Base-by-base conservation (phyloP, 1,284 basidiomycete species). In the Irpex rosettiformis region DNA sequence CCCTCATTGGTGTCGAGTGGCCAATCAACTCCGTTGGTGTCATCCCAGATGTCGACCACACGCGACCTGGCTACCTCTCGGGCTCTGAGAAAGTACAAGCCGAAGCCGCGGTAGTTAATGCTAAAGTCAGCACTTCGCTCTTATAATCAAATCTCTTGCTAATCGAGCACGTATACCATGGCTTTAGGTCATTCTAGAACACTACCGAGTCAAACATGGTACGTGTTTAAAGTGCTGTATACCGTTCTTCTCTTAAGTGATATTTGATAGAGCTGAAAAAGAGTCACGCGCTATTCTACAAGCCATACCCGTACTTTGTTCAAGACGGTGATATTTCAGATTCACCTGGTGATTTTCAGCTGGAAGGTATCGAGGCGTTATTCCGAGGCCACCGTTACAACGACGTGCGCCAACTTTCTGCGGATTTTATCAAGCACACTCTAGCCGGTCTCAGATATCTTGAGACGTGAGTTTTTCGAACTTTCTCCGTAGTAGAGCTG, bases 171-270 rank as follows among this genome's bases (percentile, higher is more conserved):
- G 18, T 24, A 10, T 42, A 33, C 1, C n/a, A n/a, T 22, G 6
- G 33, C 21, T 58, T 30, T 52, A 86, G 78, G 85, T 89, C 55
- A 79, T 94, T 16, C 67, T 93, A 43, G 91, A 94, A 62, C 90
- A 94, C 63, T 95, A 93, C 70, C 77, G 80, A 29, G 78, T 90
- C 52, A 94, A 94, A 68, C 86, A 93, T 65, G 80, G 90, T 89
- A 64, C 37, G 78, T 21, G 22, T 52, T 37, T 6, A 33, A n/a
- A n/a, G n/a, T n/a, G n/a, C n/a, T n/a, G n/a, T n/a, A n/a, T n/a
- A n/a, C n/a, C n/a, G n/a, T n/a, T n/a, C n/a, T 21, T 29, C 24
- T 47, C 7, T 30, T 5, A 56, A 91, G 89, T 83, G 57, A 69
- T 85, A 30, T 91, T 7, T 13, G 27, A 28, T 58, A 92, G 90